Conservation (phyloP, 805 yeast genomes). For the Nakazawaea holstii region DNA sequence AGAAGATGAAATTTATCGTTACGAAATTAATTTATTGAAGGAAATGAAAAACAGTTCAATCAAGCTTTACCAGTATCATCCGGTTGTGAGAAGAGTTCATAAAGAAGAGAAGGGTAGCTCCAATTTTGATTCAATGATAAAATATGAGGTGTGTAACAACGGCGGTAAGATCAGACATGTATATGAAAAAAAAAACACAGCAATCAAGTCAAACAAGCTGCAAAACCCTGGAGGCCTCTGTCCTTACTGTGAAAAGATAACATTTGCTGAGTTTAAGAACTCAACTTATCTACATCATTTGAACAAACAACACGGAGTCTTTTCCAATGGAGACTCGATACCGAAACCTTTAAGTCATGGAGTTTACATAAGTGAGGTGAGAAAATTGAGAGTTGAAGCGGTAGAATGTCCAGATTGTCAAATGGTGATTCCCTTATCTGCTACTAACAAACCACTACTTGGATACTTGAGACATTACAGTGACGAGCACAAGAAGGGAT, state of each 20-base stretch:
- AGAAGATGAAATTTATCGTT: too few relatives aligned
- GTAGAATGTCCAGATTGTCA: conserved; percentile 23
- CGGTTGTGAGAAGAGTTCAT: too few relatives aligned
- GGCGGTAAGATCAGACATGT: neutral
- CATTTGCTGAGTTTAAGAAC: conserved; percentile 23
- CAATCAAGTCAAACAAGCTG: neutral
- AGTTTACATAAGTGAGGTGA: conserved; percentile 14
- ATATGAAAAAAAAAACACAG: neutral
- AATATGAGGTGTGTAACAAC: too few relatives aligned
- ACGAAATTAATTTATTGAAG: too few relatives aligned
- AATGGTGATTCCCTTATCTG: conserved; percentile 14
- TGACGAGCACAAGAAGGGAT: conserved; percentile 19
- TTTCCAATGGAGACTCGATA: conserved; percentile 23
- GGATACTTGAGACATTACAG: conserved; percentile 25
- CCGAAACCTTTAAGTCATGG: conserved; percentile 19
- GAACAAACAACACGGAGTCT: conserved; percentile 27
- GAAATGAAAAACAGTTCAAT: too few relatives aligned
- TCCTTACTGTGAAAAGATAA: conserved; percentile 3
- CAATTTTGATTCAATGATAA: too few relatives aligned
- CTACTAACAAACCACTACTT: conserved; percentile 19
- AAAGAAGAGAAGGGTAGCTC: too few relatives aligned
- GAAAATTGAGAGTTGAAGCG: conserved; percentile 9
- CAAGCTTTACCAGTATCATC: too few relatives aligned
- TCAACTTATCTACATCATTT: conserved; percentile 26
- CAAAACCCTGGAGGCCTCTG: conserved; percentile 5